These are phyloP conservation scores for Monilinia fructigena DNA, from an alignment of 2,329 filamentous ascomycete species.

Conservation along the genomic window DNA sequence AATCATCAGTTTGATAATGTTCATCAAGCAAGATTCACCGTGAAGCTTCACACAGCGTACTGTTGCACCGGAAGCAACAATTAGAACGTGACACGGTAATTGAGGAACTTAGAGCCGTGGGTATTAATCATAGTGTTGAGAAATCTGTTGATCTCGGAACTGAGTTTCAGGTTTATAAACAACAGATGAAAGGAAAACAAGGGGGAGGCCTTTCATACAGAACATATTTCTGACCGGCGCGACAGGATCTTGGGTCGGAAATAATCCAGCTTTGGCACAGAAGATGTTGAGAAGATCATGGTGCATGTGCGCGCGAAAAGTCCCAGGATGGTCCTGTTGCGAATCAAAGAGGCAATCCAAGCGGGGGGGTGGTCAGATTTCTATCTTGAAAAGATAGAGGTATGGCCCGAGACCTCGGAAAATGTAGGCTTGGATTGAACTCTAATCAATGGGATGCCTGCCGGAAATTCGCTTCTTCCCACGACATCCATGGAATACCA, in stretches of 20 bases:
- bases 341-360: slow-evolving; percentile 26
- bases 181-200: slow-evolving; percentile 8
- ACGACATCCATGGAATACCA: slow-evolving; percentile 68
- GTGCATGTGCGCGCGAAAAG: slow-evolving; percentile 30
- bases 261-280: slow-evolving; percentile 36
- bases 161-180: slow-evolving; percentile 19
- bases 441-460: slow-evolving; percentile 62
- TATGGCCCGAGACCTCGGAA: slow-evolving; percentile 62
- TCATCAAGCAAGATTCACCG: slow-evolving; percentile 19
- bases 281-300: slow-evolving; percentile 28
- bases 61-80: slow-evolving; percentile 20
- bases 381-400: slow-evolving; percentile 26
- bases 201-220: slow-evolving; percentile 10
- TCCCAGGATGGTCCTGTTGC: slow-evolving; percentile 20
- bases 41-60: slow-evolving; percentile 10
- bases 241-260: slow-evolving; percentile 44
- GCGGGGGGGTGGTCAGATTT: slow-evolving; percentile 32
- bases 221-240: slow-evolving; percentile 43
- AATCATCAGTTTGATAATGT: slow-evolving; percentile 21
- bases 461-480: slow-evolving; percentile 40
- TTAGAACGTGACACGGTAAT: slow-evolving; percentile 13
- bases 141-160: slow-evolving; percentile 15
- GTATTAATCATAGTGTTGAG: background rate
- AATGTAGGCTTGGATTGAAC: slow-evolving; percentile 68
- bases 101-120: background rate